Conservation (phyloP, 2,329 filamentous ascomycete genomes). For the Penicillium sp. region DNA sequence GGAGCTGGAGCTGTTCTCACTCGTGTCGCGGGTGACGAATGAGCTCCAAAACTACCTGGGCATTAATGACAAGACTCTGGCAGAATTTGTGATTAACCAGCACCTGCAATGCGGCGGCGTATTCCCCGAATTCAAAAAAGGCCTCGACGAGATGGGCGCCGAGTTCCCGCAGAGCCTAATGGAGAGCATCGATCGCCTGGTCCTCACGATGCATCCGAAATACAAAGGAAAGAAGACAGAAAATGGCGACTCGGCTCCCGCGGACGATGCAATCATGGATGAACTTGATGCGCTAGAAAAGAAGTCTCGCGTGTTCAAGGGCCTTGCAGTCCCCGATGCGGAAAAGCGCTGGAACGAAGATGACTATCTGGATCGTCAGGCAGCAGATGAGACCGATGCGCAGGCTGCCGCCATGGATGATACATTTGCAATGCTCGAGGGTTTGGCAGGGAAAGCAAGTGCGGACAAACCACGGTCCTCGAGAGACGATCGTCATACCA, state of each 20-base stretch:
- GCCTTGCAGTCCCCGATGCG: slow-evolving; percentile 78
- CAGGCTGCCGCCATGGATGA: slow-evolving; percentile 74
- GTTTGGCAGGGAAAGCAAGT: slow-evolving; percentile 62
- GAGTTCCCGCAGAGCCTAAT: slow-evolving; percentile 81
- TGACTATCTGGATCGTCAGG: slow-evolving; percentile 34
- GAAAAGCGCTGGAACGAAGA: slow-evolving; percentile 52
- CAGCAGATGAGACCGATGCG: slow-evolving; percentile 34
- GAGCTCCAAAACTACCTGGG: slow-evolving; percentile 93
- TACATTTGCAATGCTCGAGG: slow-evolving; percentile 86
- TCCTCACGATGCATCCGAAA: slow-evolving; percentile 84
- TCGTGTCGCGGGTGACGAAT: slow-evolving; percentile 89
- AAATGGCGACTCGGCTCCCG: slow-evolving; percentile 31
- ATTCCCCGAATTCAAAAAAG: slow-evolving; percentile 67
- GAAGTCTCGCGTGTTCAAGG: slow-evolving; percentile 85
- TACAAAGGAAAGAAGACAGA: slow-evolving; percentile 57
- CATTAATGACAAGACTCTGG: slow-evolving; percentile 86
- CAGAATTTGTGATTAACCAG: slow-evolving; percentile 92
- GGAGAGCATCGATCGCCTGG: slow-evolving; percentile 83
- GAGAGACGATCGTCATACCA: slow-evolving; percentile 36
- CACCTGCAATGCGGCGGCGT: slow-evolving; percentile 64
- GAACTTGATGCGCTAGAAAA: slow-evolving; percentile 51
- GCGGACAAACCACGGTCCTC: slow-evolving; percentile 30
- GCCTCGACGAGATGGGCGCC: slow-evolving; percentile 68
- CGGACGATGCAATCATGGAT: slow-evolving; percentile 42
- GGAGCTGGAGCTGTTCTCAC: slow-evolving; percentile 84